Percentiles rank a stretch among this genome's conserved stretches.
Evolutionary conservation across 2,329 filamentous ascomycete genomes (phyloP).

Genomic region (Cercospora janseana): DNA sequence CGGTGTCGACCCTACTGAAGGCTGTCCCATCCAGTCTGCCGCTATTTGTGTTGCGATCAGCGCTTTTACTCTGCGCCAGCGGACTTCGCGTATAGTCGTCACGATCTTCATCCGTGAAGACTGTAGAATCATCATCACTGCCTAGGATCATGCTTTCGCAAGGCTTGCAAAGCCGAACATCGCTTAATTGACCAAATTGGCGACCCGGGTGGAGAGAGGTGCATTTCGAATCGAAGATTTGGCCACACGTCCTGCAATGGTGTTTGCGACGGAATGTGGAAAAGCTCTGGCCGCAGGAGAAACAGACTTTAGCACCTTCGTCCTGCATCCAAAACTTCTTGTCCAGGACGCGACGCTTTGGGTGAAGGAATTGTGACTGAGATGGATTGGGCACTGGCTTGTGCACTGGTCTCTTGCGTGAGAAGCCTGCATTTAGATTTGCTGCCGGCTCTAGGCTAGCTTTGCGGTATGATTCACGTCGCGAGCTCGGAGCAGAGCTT

Average conservation of each 20-base stretch:
- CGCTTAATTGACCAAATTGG: conserved; percentile 81
- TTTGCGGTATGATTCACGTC: conserved; percentile 14
- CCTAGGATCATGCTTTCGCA: conserved; percentile 90
- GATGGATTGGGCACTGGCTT: conserved; percentile 36
- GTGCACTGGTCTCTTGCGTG: conserved; percentile 27
- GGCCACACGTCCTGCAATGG: conserved; percentile 93
- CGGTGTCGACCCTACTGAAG: conserved; percentile 29
- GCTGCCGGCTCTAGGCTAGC: conserved; percentile 28
- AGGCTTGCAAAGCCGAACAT: conserved; percentile 84
- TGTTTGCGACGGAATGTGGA: conserved; percentile 94
- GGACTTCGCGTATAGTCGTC: conserved; percentile 32
- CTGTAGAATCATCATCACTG: conserved; percentile 78
- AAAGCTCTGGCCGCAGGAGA: conserved; percentile 84
- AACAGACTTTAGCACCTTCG: conserved; percentile 96
- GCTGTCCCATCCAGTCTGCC: conserved; percentile 27
- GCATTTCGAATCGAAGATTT: conserved; percentile 96
- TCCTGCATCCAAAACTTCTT: conserved; percentile 97
- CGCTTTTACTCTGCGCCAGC: conserved; percentile 14
- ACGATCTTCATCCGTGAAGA: conserved; percentile 71
- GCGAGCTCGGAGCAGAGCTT: conserved; percentile 30
- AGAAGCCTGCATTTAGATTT: conserved; percentile 32
- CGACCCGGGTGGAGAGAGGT: conserved; percentile 86
- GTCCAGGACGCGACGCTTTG: conserved; percentile 83
- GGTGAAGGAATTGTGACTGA: conserved; percentile 46
- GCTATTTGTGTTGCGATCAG: conserved; percentile 17